Conservation (phyloP, 2,329 filamentous ascomycete species). For the Dactylonectria macrodidyma region DNA sequence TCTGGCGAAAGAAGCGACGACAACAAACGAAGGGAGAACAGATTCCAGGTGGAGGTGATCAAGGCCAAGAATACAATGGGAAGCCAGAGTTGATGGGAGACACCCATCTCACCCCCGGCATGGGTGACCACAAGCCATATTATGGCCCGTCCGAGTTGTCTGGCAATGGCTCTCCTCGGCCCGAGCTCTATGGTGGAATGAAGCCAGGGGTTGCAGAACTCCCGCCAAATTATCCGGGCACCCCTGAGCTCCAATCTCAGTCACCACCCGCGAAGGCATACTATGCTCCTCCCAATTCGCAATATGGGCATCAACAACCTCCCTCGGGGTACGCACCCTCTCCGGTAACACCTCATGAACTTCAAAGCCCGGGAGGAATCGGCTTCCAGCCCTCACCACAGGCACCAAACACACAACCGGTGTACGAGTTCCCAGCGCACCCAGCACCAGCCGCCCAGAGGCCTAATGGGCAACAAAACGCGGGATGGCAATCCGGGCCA, state of each 20-base stretch:
- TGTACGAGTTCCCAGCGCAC: constrained; percentile 34
- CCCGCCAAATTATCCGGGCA: constrained; percentile 42
- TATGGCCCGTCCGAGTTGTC: constrained; percentile 39
- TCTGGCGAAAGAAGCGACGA: constrained; percentile 54
- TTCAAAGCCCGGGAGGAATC: constrained; percentile 39
- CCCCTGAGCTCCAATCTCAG: constrained; percentile 48
- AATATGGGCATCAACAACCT: constrained; percentile 38
- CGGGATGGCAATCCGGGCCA: constrained; percentile 56
- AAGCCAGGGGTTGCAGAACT: constrained; percentile 42
- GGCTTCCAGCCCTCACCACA: constrained; percentile 36
- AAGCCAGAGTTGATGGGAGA: constrained; percentile 53
- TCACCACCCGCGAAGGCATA: constrained; percentile 30
- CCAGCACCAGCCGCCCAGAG: constrained; percentile 27
- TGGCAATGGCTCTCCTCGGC: constrained; percentile 46
- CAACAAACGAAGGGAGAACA: constrained; percentile 42
- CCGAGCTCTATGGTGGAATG: constrained; percentile 40
- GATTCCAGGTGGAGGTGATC: constrained; percentile 33
- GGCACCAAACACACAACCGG: constrained; percentile 27
- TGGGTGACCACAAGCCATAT: constrained; percentile 23
- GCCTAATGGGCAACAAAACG: constrained; percentile 35
- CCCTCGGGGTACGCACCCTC: constrained; percentile 34
- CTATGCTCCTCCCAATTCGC: constrained; percentile 27
- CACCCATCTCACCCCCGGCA: constrained; percentile 13
- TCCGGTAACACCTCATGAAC: constrained; percentile 40
- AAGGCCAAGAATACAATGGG: constrained; percentile 45